A percentile compares a stretch with the other conserved stretches of the same genome.
Conservation (phyloP, 2,329 filamentous ascomycete genomes). For the Trichoderma gracile region DNA sequence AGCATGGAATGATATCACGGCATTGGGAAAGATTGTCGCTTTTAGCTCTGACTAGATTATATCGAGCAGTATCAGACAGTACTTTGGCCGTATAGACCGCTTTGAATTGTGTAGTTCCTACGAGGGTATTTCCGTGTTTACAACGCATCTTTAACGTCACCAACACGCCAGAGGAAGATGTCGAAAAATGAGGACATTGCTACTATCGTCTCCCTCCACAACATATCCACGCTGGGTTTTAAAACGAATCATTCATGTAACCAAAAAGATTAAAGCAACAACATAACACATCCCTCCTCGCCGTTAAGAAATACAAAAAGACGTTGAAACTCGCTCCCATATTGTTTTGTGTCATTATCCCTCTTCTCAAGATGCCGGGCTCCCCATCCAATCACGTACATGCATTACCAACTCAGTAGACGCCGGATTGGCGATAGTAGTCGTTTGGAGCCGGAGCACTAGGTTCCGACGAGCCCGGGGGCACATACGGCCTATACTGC, state of each 20-base stretch:
- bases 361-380: not conserved
- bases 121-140: not conserved
- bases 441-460: conserved; percentile 56
- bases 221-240: conserved; percentile 14
- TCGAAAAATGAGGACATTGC: not conserved
- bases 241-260: conserved; percentile 1
- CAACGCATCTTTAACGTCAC: not conserved
- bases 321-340: not conserved
- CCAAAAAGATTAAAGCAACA: not conserved
- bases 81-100: not conserved
- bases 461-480: conserved; percentile 44
- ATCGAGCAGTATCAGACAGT: not conserved
- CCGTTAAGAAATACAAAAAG: conserved; percentile 9
- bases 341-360: not conserved
- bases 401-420: conserved; percentile 32
- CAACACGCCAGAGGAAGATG: not conserved
- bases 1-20: not conserved
- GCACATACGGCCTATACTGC: conserved; percentile 64
- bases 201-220: conserved; percentile 1
- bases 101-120: not conserved
- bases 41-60: not conserved
- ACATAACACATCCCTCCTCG: not conserved
- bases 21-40: not conserved
- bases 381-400: not conserved
- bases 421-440: conserved; percentile 54